phyloP scores from a whole-genome alignment of 345 rosid species.

The Rhizophora apiculata region DNA sequence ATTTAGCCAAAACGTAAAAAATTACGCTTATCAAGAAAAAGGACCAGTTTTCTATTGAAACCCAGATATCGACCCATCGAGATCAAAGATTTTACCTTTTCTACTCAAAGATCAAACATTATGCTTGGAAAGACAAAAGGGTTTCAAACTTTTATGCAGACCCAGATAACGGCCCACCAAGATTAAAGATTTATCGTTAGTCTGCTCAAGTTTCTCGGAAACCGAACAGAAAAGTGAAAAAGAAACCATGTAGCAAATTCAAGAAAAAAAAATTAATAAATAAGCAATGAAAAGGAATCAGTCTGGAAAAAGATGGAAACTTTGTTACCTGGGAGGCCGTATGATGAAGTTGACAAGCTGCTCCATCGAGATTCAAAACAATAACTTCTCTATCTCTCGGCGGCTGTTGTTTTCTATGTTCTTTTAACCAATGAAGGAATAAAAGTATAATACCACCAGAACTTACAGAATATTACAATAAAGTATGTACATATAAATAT shows the following conservation, averaged over 20 bases:
- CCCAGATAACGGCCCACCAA: constrained; percentile 2
- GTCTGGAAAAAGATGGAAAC: not conserved
- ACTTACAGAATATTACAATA: constrained; percentile 4
- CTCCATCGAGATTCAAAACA: constrained; percentile 53
- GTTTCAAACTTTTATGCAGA: not conserved
- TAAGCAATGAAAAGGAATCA: not conserved
- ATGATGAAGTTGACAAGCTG: constrained; percentile 92
- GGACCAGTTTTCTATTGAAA: not conserved
- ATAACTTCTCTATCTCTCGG: not conserved
- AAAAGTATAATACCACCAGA: not conserved
- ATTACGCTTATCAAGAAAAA: too few relatives aligned
- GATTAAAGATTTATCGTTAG: constrained; percentile 3
- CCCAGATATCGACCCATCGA: not conserved
- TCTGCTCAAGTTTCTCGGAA: not conserved
- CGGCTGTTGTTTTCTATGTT: not conserved
- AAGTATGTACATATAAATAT: not conserved
- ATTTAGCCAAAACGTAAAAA: too few relatives aligned
- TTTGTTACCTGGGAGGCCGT: constrained; percentile 84
- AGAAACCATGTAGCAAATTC: not conserved
- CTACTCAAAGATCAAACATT: constrained; percentile 2
- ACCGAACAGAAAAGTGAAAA: constrained; percentile 4
- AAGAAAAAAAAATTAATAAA: not conserved
- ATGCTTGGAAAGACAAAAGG: not conserved
- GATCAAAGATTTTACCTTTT: not conserved
- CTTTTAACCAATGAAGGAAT: not conserved